A percentile compares a stretch with the other conserved stretches of the same genome.
Evolutionary conservation across 768 basidiomycete species (phyloP).

Genomic region (Suillus sp.): DNA sequence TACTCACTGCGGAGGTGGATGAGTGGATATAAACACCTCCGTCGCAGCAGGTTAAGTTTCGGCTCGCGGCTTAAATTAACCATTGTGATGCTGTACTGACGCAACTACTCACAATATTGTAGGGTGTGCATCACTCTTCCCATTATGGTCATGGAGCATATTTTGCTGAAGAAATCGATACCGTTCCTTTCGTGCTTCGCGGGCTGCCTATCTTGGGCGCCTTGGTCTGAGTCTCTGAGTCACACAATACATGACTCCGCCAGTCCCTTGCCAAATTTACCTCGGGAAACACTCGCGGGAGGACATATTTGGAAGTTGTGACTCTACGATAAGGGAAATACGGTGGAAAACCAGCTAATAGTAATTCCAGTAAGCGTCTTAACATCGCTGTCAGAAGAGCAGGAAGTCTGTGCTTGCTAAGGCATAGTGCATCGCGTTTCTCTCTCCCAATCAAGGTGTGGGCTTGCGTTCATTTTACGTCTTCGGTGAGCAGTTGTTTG

Average conservation of each 20-base stretch:
- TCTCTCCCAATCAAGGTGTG: background rate
- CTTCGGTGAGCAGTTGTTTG: constrained; percentile 9
- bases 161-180: background rate
- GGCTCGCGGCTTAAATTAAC: background rate
- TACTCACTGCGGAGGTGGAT: background rate
- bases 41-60: background rate
- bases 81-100: background rate
- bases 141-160: background rate
- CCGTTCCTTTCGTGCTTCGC: constrained; percentile 1
- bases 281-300: constrained; percentile 6
- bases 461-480: constrained; percentile 10
- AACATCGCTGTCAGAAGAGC: constrained; percentile 5
- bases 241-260: background rate
- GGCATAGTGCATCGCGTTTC: background rate
- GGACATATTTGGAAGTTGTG: constrained; percentile 2
- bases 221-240: background rate
- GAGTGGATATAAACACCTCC: constrained; percentile 2
- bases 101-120: background rate
- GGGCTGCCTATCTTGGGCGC: background rate
- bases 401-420: background rate
- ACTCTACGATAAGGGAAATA: constrained; percentile 3
- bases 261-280: background rate
- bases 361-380: background rate
- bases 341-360: background rate
- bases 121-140: constrained; percentile 1